phyloP scores from a whole-genome alignment of 2,329 filamentous ascomycete species.

The Chalara sp. region DNA sequence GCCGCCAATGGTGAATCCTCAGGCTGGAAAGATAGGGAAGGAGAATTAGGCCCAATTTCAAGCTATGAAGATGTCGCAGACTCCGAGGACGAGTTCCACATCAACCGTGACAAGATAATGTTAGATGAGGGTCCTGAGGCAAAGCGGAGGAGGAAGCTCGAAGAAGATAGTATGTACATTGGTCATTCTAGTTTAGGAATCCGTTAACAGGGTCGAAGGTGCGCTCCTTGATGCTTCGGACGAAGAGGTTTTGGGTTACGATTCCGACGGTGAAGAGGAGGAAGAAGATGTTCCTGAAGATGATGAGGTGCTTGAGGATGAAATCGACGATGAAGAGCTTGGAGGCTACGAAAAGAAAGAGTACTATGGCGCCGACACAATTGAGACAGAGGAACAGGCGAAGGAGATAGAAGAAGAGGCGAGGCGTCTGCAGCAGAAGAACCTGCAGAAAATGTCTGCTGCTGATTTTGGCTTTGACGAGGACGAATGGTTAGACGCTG shows the following conservation, averaged over 20 bases:
- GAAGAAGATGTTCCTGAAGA: conserved; percentile 41
- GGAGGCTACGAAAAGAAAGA: conserved; percentile 88
- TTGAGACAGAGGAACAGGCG: conserved; percentile 61
- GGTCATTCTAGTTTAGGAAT: not conserved
- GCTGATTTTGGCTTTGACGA: conserved; percentile 93
- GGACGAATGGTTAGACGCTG: conserved; percentile 68
- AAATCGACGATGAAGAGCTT: conserved; percentile 55
- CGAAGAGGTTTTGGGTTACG: conserved; percentile 51
- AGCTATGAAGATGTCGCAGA: conserved; percentile 83
- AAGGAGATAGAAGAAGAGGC: conserved; percentile 91
- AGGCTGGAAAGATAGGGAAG: conserved; percentile 14
- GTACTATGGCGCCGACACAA: conserved; percentile 83
- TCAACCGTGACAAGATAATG: conserved; percentile 78
- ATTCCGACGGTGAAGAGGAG: conserved; percentile 35
- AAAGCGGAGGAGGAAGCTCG: conserved; percentile 66
- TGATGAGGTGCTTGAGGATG: conserved; percentile 47
- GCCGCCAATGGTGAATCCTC: not conserved
- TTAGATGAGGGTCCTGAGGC: conserved; percentile 74
- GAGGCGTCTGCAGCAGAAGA: conserved; percentile 81
- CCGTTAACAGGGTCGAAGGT: conserved; percentile 28
- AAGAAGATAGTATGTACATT: conserved; percentile 52
- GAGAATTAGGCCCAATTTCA: conserved; percentile 18
- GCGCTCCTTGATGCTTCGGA: conserved; percentile 52
- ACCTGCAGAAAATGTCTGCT: conserved; percentile 79
- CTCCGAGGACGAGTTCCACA: conserved; percentile 89